Percentiles rank a stretch among this genome's conserved stretches.
Evolutionary conservation across 2,329 filamentous ascomycete species (phyloP).

Genomic region (Fusarium verticillioides): DNA sequence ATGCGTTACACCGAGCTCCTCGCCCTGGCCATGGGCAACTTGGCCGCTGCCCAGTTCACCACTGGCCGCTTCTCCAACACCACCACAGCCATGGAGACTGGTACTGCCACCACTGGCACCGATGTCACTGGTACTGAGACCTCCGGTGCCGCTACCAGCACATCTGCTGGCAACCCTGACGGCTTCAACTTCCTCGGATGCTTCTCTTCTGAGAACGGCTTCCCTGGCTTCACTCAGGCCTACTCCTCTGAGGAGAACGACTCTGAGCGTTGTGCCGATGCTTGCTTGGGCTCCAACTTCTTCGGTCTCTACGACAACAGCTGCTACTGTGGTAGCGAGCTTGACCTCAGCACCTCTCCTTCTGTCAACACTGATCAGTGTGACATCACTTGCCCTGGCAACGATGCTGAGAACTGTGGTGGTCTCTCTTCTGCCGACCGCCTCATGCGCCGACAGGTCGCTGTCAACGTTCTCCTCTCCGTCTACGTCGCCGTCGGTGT

Average conservation of each 20-base stretch:
- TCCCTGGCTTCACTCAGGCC: constrained; percentile 40
- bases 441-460: constrained; percentile 37
- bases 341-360: constrained; percentile 19
- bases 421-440: constrained; percentile 26
- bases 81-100: constrained; percentile 1
- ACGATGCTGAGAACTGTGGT: constrained; percentile 42
- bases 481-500: constrained; percentile 30
- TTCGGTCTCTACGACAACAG: constrained; percentile 42
- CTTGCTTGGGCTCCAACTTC: constrained; percentile 41
- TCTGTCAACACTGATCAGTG: constrained; percentile 36
- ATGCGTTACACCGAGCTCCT: constrained; percentile 48
- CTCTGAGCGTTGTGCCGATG: constrained; percentile 35
- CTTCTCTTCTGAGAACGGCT: constrained; percentile 41
- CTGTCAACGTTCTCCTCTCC: constrained; percentile 40
- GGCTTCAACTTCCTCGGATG: constrained; percentile 46
- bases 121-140: constrained; percentile 5
- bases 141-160: background rate
- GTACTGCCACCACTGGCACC: constrained; percentile 1
- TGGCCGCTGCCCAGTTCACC: constrained; percentile 43
- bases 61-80: constrained; percentile 21
- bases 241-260: constrained; percentile 27
- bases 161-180: constrained; percentile 15
- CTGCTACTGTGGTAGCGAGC: constrained; percentile 46
- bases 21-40: constrained; percentile 47
- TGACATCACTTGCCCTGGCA: constrained; percentile 45